Conservation (phyloP, 2,329 filamentous ascomycete genomes). For the Colletotrichum sp. region DNA sequence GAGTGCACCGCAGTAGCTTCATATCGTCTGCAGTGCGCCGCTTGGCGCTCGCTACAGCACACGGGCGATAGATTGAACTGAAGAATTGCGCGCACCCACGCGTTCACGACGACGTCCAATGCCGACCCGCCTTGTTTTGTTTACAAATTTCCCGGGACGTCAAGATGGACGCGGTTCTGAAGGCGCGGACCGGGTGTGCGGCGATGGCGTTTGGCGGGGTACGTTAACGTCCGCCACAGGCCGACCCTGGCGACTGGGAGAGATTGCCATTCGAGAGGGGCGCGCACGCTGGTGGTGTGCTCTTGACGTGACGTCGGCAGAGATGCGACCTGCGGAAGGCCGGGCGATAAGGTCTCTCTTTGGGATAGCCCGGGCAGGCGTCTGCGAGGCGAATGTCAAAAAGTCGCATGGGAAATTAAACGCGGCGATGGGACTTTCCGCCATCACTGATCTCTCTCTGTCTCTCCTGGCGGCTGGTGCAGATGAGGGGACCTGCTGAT, state of each 20-base stretch:
- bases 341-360: background rate
- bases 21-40: background rate
- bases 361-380: background rate
- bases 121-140: background rate
- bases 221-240: background rate
- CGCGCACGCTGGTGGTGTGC: background rate
- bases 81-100: background rate
- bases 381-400: background rate
- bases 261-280: background rate
- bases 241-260: background rate
- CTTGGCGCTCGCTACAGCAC: background rate
- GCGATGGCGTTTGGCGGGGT: conserved; percentile 5
- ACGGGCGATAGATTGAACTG: background rate
- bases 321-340: background rate
- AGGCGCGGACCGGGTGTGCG: background rate
- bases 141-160: conserved; percentile 12
- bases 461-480: background rate
- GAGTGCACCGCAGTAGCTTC: background rate
- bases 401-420: background rate
- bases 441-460: background rate
- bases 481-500: background rate
- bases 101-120: background rate
- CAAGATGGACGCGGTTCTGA: background rate
- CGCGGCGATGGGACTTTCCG: background rate
- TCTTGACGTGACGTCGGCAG: background rate